phyloP scores from a whole-genome alignment of 2,329 filamentous ascomycete species.

The Cladosporium velox region DNA sequence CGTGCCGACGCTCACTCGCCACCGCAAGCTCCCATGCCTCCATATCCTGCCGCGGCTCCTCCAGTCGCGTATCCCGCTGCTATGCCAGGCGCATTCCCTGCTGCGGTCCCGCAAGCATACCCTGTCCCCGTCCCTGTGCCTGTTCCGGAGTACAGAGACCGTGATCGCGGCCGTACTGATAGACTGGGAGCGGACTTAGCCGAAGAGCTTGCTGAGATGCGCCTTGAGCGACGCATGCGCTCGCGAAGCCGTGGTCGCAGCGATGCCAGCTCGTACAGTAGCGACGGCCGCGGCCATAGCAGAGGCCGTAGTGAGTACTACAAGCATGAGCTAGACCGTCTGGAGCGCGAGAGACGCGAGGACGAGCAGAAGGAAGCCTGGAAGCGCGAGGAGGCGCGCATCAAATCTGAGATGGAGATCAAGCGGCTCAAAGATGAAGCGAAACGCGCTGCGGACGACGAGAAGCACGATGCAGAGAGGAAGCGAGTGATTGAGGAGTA shows the following conservation, averaged over 20 bases:
- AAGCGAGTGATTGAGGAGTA: conserved; percentile 44
- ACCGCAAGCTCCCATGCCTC: conserved; percentile 26
- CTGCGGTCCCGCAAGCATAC: background rate
- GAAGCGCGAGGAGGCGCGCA: conserved; percentile 42
- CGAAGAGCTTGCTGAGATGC: conserved; percentile 36
- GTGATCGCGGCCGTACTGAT: conserved; percentile 19
- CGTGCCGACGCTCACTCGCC: conserved; percentile 26
- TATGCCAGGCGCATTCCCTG: conserved; percentile 23
- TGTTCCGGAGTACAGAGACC: conserved; percentile 1
- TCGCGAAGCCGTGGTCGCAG: conserved; percentile 38
- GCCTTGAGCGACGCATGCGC: conserved; percentile 36
- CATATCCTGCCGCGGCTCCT: conserved; percentile 22
- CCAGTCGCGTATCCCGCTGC: conserved; percentile 25
- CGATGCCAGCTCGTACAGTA: conserved; percentile 28
- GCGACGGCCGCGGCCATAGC: conserved; percentile 36
- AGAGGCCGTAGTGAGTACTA: conserved; percentile 31
- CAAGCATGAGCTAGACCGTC: conserved; percentile 37
- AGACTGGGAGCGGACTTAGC: conserved; percentile 32
- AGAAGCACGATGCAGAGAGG: conserved; percentile 38
- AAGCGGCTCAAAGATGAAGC: conserved; percentile 35
- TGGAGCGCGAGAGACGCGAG: conserved; percentile 36
- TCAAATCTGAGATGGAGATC: conserved; percentile 33
- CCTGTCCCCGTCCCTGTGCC: background rate
- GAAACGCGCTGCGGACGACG: conserved; percentile 38
- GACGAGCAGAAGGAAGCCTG: conserved; percentile 37